Evolutionary conservation across 768 basidiomycete genomes (phyloP).

Genomic region (Tricholoma matsutake): DNA sequence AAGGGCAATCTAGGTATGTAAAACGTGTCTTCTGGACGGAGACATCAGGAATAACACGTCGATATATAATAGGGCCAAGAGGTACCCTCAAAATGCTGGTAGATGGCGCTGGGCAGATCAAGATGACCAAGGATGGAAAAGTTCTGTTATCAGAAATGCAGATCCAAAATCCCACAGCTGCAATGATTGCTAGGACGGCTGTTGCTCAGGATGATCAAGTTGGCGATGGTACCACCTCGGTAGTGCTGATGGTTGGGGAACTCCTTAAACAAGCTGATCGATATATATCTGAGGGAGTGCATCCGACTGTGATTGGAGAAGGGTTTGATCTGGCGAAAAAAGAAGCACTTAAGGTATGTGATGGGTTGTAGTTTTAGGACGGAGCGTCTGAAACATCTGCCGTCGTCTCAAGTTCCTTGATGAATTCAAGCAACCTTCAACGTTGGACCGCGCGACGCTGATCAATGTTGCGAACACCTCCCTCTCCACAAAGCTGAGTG

Average conservation of each 20-base stretch:
- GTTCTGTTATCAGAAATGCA: conserved; percentile 99
- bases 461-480: conserved; percentile 96
- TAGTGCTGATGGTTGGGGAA: conserved; percentile 93
- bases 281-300: conserved; percentile 96
- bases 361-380: neutral
- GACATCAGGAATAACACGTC: conserved; percentile 1
- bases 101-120: conserved; percentile 96
- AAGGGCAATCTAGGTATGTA: conserved; percentile 89
- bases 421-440: conserved; percentile 73
- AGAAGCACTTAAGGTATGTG: conserved; percentile 77
- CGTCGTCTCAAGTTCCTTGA: conserved; percentile 78
- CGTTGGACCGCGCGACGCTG: conserved; percentile 85
- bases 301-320: conserved; percentile 92
- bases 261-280: conserved; percentile 97
- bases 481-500: conserved; percentile 88
- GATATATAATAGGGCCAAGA: conserved; percentile 66
- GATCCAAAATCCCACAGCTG: conserved; percentile 98
- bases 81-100: conserved; percentile 99
- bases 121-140: conserved; percentile 99
- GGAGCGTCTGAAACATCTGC: neutral
- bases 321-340: conserved; percentile 99
- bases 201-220: conserved; percentile 99
- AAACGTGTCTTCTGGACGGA: conserved; percentile 1
- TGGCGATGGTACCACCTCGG: conserved; percentile 97
- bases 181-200: conserved; percentile 98